A percentile compares a stretch with the other conserved stretches of the same genome.
Evolutionary conservation across 1,284 basidiomycete genomes (phyloP).

Genomic region (Sphagnurus paluster): DNA sequence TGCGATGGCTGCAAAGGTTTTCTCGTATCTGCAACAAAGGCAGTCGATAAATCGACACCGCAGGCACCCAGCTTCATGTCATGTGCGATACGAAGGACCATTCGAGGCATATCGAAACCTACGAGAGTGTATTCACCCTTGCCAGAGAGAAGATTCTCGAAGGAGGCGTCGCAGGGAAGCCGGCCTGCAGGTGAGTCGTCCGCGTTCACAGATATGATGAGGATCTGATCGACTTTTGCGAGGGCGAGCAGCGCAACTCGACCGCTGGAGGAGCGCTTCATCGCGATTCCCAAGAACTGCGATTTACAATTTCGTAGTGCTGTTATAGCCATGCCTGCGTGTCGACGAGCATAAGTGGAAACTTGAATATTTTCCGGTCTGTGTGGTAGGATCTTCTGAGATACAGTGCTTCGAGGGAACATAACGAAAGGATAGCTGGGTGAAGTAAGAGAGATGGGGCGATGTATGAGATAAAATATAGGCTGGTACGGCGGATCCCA

Average conservation of each 20-base stretch:
- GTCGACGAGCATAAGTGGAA: slow-evolving; percentile 5
- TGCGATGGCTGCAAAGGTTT: slow-evolving; percentile 26
- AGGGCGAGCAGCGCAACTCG: slow-evolving; percentile 11
- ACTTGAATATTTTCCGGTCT: not conserved
- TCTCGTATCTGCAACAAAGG: slow-evolving; percentile 22
- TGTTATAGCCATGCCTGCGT: slow-evolving; percentile 6
- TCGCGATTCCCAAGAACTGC: slow-evolving; percentile 11
- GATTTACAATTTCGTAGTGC: not conserved
- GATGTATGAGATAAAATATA: not conserved
- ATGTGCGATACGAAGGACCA: slow-evolving; percentile 27
- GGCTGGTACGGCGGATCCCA: slow-evolving; percentile 4
- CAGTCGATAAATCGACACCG: slow-evolving; percentile 33
- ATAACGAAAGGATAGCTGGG: not conserved
- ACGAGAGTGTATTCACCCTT: slow-evolving; percentile 22
- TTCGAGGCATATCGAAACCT: slow-evolving; percentile 33
- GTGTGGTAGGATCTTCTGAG: slow-evolving; percentile 7
- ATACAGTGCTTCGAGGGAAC: slow-evolving; percentile 1
- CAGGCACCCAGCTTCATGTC: slow-evolving; percentile 24
- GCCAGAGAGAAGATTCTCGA: too few relatives aligned
- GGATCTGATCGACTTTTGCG: slow-evolving; percentile 12
- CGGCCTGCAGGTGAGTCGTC: slow-evolving; percentile 2
- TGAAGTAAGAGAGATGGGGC: not conserved
- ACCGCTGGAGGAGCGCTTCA: slow-evolving; percentile 6
- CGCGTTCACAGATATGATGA: slow-evolving; percentile 8
- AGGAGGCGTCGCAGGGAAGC: slow-evolving; percentile 14